Evolutionary conservation across 2,329 filamentous ascomycete species (phyloP).

Genomic region (Monosporascus sp.): DNA sequence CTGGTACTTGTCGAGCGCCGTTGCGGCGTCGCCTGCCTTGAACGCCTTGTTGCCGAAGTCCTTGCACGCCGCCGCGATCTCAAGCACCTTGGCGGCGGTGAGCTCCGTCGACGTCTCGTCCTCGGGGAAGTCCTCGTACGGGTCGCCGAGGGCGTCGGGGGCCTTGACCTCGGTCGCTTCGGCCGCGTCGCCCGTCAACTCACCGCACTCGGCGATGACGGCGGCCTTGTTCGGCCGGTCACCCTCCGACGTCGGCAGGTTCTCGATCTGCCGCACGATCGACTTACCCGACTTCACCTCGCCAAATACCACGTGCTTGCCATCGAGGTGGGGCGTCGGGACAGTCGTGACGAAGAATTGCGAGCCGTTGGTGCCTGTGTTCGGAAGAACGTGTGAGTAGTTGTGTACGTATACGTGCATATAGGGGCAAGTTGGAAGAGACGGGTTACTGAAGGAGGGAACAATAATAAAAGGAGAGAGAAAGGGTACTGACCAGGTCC

Average conservation of each 20-base stretch:
- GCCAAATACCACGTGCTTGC: constrained; percentile 96
- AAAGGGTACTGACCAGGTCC: constrained; percentile 63
- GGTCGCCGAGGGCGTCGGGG: constrained; percentile 78
- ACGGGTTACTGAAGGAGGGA: neutral
- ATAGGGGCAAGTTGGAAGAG: neutral
- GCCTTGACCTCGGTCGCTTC: constrained; percentile 61
- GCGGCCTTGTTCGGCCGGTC: constrained; percentile 77
- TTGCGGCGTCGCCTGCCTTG: constrained; percentile 65
- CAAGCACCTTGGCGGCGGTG: constrained; percentile 62
- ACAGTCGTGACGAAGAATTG: constrained; percentile 99
- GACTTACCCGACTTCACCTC: constrained; percentile 92
- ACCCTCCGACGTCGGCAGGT: constrained; percentile 63
- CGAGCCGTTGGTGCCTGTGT: constrained; percentile 80
- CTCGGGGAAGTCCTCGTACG: constrained; percentile 93
- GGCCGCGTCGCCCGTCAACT: constrained; percentile 70
- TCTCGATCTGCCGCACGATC: constrained; percentile 84
- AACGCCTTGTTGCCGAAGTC: constrained; percentile 89
- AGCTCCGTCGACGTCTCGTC: constrained; percentile 60
- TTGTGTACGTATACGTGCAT: neutral
- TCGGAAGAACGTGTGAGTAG: constrained; percentile 4
- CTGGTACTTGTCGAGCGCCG: constrained; percentile 86
- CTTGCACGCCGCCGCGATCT: constrained; percentile 82
- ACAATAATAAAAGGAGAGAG: neutral
- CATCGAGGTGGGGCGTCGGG: constrained; percentile 87
- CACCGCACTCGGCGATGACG: constrained; percentile 76